A percentile compares a stretch with the other conserved stretches of the same genome.
phyloP scores from a whole-genome alignment of 352 stramenopile genomes.

The Blastocystis sp. region DNA sequence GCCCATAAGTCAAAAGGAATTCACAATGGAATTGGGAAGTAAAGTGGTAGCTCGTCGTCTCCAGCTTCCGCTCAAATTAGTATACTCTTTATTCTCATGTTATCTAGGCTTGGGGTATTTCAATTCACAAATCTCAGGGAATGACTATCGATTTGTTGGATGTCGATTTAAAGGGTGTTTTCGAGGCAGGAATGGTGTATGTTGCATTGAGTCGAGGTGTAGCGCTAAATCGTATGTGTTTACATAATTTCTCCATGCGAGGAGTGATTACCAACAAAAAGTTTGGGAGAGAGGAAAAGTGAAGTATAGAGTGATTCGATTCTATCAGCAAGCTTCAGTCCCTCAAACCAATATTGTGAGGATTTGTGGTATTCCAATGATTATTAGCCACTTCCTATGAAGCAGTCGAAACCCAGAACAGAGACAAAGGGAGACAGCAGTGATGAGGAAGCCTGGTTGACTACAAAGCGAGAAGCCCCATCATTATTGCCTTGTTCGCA shows the following conservation, averaged over 20 bases:
- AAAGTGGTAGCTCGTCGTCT: neutral
- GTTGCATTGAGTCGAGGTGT: conserved; percentile 88
- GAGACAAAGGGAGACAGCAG: neutral
- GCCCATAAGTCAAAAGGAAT: neutral
- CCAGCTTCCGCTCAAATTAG: conserved; percentile 51
- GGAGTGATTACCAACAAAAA: conserved; percentile 20
- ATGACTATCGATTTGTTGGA: conserved; percentile 84
- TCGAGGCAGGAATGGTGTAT: conserved; percentile 91
- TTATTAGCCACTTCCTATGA: neutral
- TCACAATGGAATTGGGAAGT: conserved; percentile 30
- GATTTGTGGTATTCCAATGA: neutral
- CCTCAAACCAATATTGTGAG: neutral
- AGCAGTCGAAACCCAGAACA: neutral
- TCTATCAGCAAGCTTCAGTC: neutral
- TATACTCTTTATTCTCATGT: neutral
- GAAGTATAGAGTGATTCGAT: conserved; percentile 25
- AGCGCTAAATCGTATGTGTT: conserved; percentile 77
- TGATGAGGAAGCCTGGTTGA: neutral
- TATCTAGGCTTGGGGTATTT: conserved; percentile 81
- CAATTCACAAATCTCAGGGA: conserved; percentile 91
- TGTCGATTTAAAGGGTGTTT: conserved; percentile 83
- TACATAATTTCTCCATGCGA: conserved; percentile 43
- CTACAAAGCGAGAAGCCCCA: neutral
- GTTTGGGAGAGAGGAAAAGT: neutral
- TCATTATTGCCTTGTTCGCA: conserved; percentile 10